Conservation (phyloP, 352 stramenopile genomes). For the Phytopythium delawarense region DNA sequence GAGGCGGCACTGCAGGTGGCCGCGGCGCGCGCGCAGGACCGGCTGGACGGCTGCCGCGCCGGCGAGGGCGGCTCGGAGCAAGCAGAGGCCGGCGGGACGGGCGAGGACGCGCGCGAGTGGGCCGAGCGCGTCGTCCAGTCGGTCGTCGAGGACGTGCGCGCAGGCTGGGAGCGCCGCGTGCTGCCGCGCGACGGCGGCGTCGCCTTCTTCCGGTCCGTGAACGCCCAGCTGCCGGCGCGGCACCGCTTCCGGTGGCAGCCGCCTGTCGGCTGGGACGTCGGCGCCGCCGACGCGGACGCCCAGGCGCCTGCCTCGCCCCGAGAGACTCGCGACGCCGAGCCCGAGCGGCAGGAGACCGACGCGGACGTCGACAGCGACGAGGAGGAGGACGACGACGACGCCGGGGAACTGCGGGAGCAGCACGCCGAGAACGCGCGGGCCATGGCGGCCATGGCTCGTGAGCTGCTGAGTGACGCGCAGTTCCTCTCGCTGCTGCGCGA, state of each 20-base stretch:
- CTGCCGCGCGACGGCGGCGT: slow-evolving; percentile 46
- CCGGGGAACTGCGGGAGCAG: slow-evolving; percentile 12
- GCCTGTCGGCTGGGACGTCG: slow-evolving; percentile 27
- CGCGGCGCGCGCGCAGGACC: slow-evolving; percentile 21
- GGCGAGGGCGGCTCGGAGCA: slow-evolving; percentile 9
- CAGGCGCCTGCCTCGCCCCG: neutral
- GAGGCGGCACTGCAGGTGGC: slow-evolving; percentile 43
- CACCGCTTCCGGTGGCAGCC: slow-evolving; percentile 50
- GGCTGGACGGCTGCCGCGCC: slow-evolving; percentile 17
- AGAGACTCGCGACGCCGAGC: slow-evolving; percentile 11
- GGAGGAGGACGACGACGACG: slow-evolving; percentile 11
- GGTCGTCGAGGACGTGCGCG: slow-evolving; percentile 37
- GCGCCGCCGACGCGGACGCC: neutral
- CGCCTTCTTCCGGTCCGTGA: slow-evolving; percentile 66
- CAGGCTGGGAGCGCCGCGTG: slow-evolving; percentile 58
- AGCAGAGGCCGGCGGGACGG: neutral
- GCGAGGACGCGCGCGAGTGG: slow-evolving; percentile 35
- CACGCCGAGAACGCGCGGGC: slow-evolving; percentile 22
- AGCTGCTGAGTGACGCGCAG: slow-evolving; percentile 49
- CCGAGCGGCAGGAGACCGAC: slow-evolving; percentile 1
- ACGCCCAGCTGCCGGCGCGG: slow-evolving; percentile 32
- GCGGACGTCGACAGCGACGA: slow-evolving; percentile 14
- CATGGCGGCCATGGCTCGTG: slow-evolving; percentile 26
- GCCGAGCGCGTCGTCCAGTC: slow-evolving; percentile 36
- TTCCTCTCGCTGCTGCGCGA: slow-evolving; percentile 54